Evolutionary conservation across 2,329 filamentous ascomycete genomes (phyloP).

Genomic region (Cytospora schulzeri): DNA sequence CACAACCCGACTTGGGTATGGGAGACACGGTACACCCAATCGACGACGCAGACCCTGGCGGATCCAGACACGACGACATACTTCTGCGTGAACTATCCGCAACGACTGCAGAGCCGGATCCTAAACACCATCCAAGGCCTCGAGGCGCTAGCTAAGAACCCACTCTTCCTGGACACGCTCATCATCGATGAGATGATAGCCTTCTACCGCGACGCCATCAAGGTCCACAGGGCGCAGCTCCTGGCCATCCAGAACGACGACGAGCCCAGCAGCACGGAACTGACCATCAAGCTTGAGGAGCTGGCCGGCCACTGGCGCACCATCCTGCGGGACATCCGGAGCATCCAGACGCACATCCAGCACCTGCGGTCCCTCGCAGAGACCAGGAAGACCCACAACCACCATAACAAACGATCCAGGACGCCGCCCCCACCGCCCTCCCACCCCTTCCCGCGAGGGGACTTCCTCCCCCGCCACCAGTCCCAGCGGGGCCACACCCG

Average conservation of each 20-base stretch:
- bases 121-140: conserved; percentile 20
- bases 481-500: conserved; percentile 21
- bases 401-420: neutral
- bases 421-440: neutral
- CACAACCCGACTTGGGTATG: conserved; percentile 22
- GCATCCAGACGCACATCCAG: conserved; percentile 21
- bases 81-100: conserved; percentile 23
- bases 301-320: conserved; percentile 23
- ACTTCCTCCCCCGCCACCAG: neutral
- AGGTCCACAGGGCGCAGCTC: conserved; percentile 23
- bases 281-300: conserved; percentile 24
- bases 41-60: conserved; percentile 21
- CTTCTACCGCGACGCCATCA: conserved; percentile 26
- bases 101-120: conserved; percentile 21
- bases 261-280: conserved; percentile 19
- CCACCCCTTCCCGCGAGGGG: neutral
- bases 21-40: conserved; percentile 22
- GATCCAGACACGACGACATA: conserved; percentile 22
- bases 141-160: conserved; percentile 23
- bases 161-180: conserved; percentile 26
- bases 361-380: conserved; percentile 19
- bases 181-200: conserved; percentile 27
- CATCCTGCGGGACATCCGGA: conserved; percentile 21
- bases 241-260: conserved; percentile 26
- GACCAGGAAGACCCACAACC: neutral